These are phyloP conservation scores for Pharnaceum exiguum DNA, from an alignment of 148 eudicot genomes.

Conservation along the genomic window DNA sequence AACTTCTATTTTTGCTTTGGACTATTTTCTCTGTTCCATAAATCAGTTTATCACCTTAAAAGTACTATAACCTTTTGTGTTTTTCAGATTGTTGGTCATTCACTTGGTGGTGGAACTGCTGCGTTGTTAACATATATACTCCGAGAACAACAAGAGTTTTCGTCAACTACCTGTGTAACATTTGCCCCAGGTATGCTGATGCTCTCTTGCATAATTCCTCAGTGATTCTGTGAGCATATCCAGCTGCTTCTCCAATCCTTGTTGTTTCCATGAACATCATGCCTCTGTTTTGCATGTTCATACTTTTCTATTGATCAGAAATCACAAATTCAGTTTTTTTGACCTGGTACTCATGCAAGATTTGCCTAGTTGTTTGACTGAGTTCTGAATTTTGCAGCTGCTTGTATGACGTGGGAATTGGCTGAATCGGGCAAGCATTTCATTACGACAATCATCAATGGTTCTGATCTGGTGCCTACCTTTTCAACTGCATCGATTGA, in stretches of 20 bases:
- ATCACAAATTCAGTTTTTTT: too few species aligned
- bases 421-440: constrained; percentile 95
- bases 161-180: constrained; percentile 58
- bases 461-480: constrained; percentile 92
- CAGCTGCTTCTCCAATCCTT: too few species aligned
- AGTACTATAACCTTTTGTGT: constrained; percentile 1
- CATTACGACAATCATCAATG: constrained; percentile 77
- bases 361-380: background rate
- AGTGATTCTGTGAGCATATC: background rate
- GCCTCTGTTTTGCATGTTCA: too few species aligned
- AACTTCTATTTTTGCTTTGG: too few species aligned
- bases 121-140: constrained; percentile 85
- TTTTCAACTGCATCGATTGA: constrained; percentile 87
- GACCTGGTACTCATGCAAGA: background rate
- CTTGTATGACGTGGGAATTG: constrained; percentile 97
- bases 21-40: background rate
- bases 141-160: constrained; percentile 79
- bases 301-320: too few species aligned
- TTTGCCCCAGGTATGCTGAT: constrained; percentile 76
- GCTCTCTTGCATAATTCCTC: background rate
- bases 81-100: constrained; percentile 87
- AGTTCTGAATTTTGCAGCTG: constrained; percentile 54
- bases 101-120: constrained; percentile 99
- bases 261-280: too few species aligned
- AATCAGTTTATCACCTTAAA: background rate